Conservation (phyloP, 2,329 filamentous ascomycete genomes). For the Fusarium xyrophilum region DNA sequence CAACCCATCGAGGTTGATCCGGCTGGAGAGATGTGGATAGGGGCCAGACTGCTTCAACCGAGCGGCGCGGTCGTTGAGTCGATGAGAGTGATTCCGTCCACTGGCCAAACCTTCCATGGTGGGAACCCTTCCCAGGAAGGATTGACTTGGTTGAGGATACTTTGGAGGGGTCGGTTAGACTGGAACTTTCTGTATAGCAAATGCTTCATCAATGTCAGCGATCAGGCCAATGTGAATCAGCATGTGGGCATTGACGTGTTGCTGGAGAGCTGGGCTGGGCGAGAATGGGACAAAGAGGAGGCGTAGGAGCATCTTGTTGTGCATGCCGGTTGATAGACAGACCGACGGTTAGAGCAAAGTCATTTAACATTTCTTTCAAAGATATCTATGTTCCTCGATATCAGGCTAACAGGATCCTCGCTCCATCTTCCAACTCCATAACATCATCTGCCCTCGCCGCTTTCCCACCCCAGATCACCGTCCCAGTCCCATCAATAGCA, state of each 20-base stretch:
- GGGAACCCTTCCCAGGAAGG: not conserved
- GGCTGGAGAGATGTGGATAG: conserved; percentile 13
- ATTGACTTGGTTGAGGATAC: not conserved
- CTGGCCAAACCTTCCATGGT: not conserved
- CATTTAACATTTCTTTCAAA: not conserved
- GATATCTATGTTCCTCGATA: not conserved
- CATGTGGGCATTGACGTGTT: not conserved
- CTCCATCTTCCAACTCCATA: conserved; percentile 61
- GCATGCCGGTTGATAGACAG: no score
- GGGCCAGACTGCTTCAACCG: not conserved
- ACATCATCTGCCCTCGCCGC: conserved; percentile 57
- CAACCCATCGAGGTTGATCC: not conserved
- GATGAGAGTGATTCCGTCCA: conserved; percentile 8
- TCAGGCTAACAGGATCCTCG: conserved; percentile 45
- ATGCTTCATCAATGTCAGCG: not conserved
- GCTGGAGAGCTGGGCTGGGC: not conserved
- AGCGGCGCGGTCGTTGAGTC: not conserved
- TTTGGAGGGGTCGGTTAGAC: conserved; percentile 3
- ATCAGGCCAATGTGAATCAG: not conserved
- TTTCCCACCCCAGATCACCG: conserved; percentile 59
- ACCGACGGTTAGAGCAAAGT: not conserved
- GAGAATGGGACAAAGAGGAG: not conserved
- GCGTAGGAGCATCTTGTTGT: not conserved
- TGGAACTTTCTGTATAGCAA: conserved; percentile 5
- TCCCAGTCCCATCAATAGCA: conserved; percentile 57